These are phyloP conservation scores for Fonsecaea erecta DNA, from an alignment of 2,329 filamentous ascomycete species.

Conservation along the genomic window DNA sequence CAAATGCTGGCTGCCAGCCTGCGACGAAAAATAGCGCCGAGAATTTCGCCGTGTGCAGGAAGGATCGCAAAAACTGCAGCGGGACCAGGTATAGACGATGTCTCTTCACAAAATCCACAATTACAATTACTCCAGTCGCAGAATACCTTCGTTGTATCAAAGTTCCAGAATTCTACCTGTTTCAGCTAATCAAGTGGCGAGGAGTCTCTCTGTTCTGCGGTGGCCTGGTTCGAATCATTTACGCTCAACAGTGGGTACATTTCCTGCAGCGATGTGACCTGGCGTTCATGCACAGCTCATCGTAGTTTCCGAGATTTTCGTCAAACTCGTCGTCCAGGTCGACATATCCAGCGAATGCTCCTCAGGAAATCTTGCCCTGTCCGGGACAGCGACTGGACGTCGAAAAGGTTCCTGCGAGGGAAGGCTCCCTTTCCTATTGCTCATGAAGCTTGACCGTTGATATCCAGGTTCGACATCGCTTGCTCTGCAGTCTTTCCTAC, in stretches of 20 bases:
- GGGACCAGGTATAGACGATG: not conserved
- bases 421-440: not conserved
- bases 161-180: conserved; percentile 7
- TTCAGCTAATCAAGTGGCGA: not conserved
- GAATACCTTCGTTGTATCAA: not conserved
- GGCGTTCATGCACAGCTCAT: not conserved
- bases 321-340: not conserved
- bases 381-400: not conserved
- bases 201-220: not conserved
- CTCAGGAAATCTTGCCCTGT: not conserved
- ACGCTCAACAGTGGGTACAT: not conserved
- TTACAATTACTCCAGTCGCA: conserved; percentile 14
- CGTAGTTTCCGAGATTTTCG: not conserved
- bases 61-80: not conserved
- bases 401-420: not conserved
- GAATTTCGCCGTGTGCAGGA: conserved; percentile 20
- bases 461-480: conserved; percentile 35
- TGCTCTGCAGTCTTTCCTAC: conserved; percentile 34
- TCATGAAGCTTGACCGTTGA: conserved; percentile 29
- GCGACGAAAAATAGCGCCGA: conserved; percentile 13
- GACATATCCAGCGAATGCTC: not conserved
- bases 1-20: not conserved
- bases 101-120: conserved; percentile 6
- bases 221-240: not conserved
- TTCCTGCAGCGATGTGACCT: not conserved